These are phyloP conservation scores for Lunularia cruciata DNA, from an alignment of 225 moss, liverwort and hornwort species.

Conservation along the genomic window DNA sequence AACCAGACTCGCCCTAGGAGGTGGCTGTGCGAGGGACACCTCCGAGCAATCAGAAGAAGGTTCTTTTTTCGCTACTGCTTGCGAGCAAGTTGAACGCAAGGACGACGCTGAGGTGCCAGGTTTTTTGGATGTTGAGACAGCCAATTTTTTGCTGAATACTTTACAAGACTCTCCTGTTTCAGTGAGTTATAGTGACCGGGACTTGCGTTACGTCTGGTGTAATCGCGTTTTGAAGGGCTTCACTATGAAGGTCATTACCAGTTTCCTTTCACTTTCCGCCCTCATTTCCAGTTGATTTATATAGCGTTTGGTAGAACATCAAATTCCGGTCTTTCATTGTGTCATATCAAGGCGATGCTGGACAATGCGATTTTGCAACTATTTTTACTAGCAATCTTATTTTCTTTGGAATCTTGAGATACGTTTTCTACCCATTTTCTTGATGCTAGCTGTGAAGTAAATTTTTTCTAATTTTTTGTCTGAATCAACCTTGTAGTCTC, in stretches of 20 bases:
- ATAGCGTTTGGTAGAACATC: not conserved
- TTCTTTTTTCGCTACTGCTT: conserved; percentile 6
- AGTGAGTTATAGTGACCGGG: conserved; percentile 25
- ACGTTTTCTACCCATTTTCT: too few species aligned
- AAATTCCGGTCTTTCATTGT: not conserved
- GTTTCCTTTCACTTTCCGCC: not conserved
- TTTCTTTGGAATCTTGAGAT: too few species aligned
- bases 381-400: too few species aligned
- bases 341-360: too few species aligned
- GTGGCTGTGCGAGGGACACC: not conserved
- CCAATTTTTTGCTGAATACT: conserved; percentile 16
- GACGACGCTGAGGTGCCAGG: conserved; percentile 2
- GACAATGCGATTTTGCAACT: too few species aligned
- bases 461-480: too few species aligned
- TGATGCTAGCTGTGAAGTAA: too few species aligned
- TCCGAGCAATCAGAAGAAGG: not conserved
- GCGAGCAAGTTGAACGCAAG: conserved; percentile 9
- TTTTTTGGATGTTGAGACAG: conserved; percentile 7
- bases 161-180: conserved; percentile 32
- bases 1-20: not conserved
- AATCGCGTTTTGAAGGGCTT: conserved; percentile 24
- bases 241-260: not conserved
- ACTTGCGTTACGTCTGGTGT: conserved; percentile 32
- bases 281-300: not conserved
- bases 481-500: too few species aligned